Conservation (phyloP, 2,329 filamentous ascomycete species). For the Botryotinia convoluta region DNA sequence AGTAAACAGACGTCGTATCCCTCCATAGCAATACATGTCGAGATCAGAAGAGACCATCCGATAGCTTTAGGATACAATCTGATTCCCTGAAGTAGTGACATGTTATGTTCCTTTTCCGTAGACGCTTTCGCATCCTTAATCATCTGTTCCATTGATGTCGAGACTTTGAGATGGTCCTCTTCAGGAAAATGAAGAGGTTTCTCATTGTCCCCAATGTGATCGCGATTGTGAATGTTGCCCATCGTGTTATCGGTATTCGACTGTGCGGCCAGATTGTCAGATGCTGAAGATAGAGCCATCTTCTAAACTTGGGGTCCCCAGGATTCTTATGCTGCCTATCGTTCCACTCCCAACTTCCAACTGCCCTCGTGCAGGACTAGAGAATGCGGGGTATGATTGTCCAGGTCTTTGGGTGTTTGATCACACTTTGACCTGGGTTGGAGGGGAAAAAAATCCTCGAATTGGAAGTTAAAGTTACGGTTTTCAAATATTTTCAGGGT, state of each 20-base stretch:
- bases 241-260: conserved; percentile 6
- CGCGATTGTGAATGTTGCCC: neutral
- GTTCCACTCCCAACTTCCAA: conserved; percentile 9
- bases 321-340: conserved; percentile 17
- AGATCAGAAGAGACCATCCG: conserved; percentile 41
- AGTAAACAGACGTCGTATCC: conserved; percentile 42
- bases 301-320: conserved; percentile 15
- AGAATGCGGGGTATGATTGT: conserved; percentile 19
- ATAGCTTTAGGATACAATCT: conserved; percentile 32
- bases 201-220: conserved; percentile 2
- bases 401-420: conserved; percentile 19
- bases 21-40: conserved; percentile 44
- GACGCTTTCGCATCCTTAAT: conserved; percentile 18
- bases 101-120: conserved; percentile 21
- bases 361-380: conserved; percentile 11
- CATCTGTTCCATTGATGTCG: conserved; percentile 17
- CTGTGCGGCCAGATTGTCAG: conserved; percentile 11
- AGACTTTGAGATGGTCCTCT: conserved; percentile 13
- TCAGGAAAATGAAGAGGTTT: conserved; percentile 16
- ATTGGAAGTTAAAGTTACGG: conserved; percentile 14
- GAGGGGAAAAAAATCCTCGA: conserved; percentile 18
- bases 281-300: conserved; percentile 15
- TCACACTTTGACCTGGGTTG: conserved; percentile 14
- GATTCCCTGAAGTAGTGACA: conserved; percentile 27
- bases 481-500: conserved; percentile 19